A percentile compares a stretch with the other conserved stretches of the same genome.
These are phyloP conservation scores for Trichosporon sp. DNA, from an alignment of 1,284 basidiomycete species.

Conservation along the genomic window DNA sequence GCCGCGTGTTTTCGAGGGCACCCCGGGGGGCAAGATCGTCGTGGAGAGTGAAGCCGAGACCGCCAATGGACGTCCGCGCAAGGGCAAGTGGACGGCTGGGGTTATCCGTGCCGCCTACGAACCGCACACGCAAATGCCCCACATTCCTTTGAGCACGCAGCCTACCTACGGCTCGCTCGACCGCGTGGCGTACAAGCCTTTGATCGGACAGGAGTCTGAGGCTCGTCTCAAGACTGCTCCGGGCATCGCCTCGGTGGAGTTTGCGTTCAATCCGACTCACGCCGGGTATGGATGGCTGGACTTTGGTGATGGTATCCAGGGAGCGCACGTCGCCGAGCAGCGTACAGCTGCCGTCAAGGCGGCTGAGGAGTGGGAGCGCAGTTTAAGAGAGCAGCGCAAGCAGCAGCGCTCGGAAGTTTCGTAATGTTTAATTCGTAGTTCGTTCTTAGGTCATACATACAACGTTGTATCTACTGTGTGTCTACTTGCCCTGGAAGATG, in stretches of 20 bases:
- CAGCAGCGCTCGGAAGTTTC: not conserved
- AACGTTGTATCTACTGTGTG: conserved; percentile 25
- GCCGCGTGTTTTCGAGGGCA: not conserved
- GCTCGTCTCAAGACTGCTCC: conserved; percentile 8
- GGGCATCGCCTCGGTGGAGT: conserved; percentile 44
- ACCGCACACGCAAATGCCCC: conserved; percentile 47
- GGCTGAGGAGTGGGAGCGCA: conserved; percentile 44
- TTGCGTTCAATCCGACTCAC: conserved; percentile 31
- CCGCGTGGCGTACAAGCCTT: conserved; percentile 33
- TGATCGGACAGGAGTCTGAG: conserved; percentile 21
- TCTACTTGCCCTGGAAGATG: conserved; percentile 64
- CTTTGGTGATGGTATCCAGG: conserved; percentile 17
- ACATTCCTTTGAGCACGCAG: conserved; percentile 45
- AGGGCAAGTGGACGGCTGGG: conserved; percentile 31
- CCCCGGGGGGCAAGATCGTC: conserved; percentile 26
- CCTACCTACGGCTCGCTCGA: conserved; percentile 24
- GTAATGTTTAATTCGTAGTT: not conserved
- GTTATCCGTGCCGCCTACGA: conserved; percentile 39
- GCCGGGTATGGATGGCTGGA: conserved; percentile 9
- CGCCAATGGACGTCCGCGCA: conserved; percentile 9
- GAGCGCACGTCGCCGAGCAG: conserved; percentile 18
- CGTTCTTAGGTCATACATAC: conserved; percentile 23
- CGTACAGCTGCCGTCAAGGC: conserved; percentile 27
- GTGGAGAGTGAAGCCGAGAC: conserved; percentile 24
- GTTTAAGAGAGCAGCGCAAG: not conserved